Conservation (phyloP, 2,329 filamentous ascomycete species). For the Thelonectria olida region DNA sequence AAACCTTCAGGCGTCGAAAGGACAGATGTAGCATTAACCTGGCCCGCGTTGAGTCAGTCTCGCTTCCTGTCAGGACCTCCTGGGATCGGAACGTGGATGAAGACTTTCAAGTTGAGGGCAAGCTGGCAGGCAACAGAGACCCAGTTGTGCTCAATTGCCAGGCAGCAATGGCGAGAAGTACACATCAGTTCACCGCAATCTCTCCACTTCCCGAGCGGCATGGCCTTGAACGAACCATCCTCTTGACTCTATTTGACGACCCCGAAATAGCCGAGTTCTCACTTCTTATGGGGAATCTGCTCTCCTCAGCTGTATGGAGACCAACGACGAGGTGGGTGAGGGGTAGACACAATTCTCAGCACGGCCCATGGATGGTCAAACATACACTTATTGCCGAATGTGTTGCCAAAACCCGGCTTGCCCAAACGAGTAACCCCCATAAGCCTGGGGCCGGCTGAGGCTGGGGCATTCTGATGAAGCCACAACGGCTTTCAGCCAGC, state of each 20-base stretch:
- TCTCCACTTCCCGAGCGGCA: slow-evolving; percentile 12
- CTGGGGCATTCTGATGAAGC: slow-evolving; percentile 26
- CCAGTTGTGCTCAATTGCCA: background rate
- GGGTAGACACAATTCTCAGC: background rate
- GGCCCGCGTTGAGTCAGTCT: slow-evolving; percentile 1
- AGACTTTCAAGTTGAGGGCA: background rate
- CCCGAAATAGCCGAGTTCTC: slow-evolving; percentile 4
- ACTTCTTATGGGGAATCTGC: background rate
- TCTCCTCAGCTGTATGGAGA: slow-evolving; percentile 1
- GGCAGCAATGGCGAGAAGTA: background rate
- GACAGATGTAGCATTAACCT: slow-evolving; percentile 4
- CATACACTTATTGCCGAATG: background rate
- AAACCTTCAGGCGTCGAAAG: slow-evolving; percentile 1
- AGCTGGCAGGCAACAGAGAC: background rate
- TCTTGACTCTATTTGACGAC: slow-evolving; percentile 3
- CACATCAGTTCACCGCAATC: background rate
- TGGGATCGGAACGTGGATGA: background rate
- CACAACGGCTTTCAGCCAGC: slow-evolving; percentile 28
- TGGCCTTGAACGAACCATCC: slow-evolving; percentile 11
- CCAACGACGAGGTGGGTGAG: slow-evolving; percentile 11
- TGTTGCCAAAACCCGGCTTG: slow-evolving; percentile 30
- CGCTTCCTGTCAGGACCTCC: background rate
- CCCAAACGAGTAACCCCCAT: slow-evolving; percentile 36
- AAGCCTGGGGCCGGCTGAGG: slow-evolving; percentile 21
- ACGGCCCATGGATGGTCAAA: slow-evolving; percentile 2